phyloP scores from a whole-genome alignment of 768 basidiomycete genomes.

The Amylocystis lapponica region DNA sequence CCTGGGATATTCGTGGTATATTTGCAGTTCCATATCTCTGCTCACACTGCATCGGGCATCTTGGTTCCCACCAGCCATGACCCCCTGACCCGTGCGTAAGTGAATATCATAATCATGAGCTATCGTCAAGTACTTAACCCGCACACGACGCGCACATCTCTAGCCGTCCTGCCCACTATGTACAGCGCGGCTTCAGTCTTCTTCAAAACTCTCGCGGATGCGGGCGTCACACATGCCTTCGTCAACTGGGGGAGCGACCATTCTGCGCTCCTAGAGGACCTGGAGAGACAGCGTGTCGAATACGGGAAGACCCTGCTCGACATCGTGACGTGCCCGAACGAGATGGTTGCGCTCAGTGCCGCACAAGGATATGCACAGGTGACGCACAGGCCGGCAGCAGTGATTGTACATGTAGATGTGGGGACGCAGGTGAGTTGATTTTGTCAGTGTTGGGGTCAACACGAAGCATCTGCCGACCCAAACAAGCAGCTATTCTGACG shows the following conservation, averaged over 20 bases:
- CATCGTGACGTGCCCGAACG: slow-evolving; percentile 69
- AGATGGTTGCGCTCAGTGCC: slow-evolving; percentile 69
- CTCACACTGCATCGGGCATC: too few relatives aligned
- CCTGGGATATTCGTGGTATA: too few relatives aligned
- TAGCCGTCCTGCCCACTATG: slow-evolving; percentile 5
- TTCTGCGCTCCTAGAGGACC: slow-evolving; percentile 63
- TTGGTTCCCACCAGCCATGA: too few relatives aligned
- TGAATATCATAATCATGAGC: too few relatives aligned
- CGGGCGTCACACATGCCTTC: slow-evolving; percentile 62
- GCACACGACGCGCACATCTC: neutral
- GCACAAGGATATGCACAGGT: slow-evolving; percentile 69
- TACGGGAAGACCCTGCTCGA: slow-evolving; percentile 35
- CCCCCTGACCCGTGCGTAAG: too few relatives aligned
- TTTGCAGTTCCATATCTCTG: too few relatives aligned
- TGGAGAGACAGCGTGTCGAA: slow-evolving; percentile 48
- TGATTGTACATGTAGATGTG: slow-evolving; percentile 71
- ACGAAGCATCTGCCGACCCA: neutral
- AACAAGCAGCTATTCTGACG: neutral
- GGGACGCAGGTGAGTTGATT: slow-evolving; percentile 49
- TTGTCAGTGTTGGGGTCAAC: neutral
- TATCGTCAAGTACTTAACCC: neutral
- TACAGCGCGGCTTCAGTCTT: slow-evolving; percentile 60
- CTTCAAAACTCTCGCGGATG: slow-evolving; percentile 48
- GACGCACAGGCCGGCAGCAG: slow-evolving; percentile 59
- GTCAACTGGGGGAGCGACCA: slow-evolving; percentile 79